Conservation (phyloP, 1,139 yeast genomes). For the Suhomyces maxii region DNA sequence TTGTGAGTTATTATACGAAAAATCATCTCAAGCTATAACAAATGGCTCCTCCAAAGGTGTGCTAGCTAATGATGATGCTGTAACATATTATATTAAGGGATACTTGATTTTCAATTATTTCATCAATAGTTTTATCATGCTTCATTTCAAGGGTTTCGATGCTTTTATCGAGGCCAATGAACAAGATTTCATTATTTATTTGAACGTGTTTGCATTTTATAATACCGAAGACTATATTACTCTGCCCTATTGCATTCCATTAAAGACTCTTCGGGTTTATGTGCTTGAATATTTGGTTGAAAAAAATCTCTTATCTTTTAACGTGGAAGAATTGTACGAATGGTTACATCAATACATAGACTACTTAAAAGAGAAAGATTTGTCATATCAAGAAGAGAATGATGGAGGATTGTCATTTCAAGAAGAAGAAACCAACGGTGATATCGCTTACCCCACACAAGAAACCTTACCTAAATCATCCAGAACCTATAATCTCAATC, state of each 20-base stretch:
- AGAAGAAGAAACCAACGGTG: neutral
- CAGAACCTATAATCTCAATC: slow-evolving; percentile 1
- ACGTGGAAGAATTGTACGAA: slow-evolving; percentile 37
- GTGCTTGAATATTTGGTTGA: slow-evolving; percentile 33
- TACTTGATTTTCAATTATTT: slow-evolving; percentile 46
- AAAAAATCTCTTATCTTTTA: slow-evolving; percentile 35
- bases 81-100: slow-evolving; percentile 36
- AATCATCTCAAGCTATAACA: slow-evolving; percentile 18
- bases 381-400: neutral
- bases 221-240: slow-evolving; percentile 30
- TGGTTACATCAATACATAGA: slow-evolving; percentile 47
- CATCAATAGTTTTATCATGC: slow-evolving; percentile 44
- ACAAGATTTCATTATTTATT: slow-evolving; percentile 45
- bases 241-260: slow-evolving; percentile 23
- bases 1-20: slow-evolving; percentile 44
- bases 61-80: slow-evolving; percentile 1
- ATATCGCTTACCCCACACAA: too few relatives aligned
- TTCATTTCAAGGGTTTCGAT: slow-evolving; percentile 47
- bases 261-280: slow-evolving; percentile 27
- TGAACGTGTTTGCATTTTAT: slow-evolving; percentile 46
- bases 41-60: neutral
- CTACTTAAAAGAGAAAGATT: slow-evolving; percentile 38
- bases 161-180: slow-evolving; percentile 40
- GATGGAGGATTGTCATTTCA: neutral
- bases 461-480: slow-evolving; percentile 1